Conservation (phyloP, 1,139 yeast genomes). For the Saccharomyces hybrid region DNA sequence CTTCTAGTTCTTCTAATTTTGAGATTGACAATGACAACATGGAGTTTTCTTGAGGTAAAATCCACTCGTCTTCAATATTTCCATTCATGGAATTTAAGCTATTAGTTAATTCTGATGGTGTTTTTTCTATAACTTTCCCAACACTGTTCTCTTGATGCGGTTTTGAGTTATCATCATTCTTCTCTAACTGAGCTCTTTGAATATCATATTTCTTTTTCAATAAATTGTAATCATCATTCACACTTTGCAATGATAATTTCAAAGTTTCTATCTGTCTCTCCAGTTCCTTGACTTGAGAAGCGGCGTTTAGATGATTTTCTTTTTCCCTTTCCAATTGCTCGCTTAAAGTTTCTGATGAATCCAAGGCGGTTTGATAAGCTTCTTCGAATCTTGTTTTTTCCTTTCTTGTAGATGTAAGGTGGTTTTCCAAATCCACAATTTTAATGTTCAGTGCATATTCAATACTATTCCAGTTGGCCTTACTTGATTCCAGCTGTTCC, state of each 20-base stretch:
- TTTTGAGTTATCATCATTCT: constrained; percentile 8
- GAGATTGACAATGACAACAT: not conserved
- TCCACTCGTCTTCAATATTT: constrained; percentile 14
- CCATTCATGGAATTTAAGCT: not conserved
- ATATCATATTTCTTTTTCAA: constrained; percentile 24
- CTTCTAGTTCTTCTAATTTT: not conserved
- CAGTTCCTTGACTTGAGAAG: not conserved
- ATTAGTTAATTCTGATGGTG: not conserved
- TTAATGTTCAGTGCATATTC: constrained; percentile 47
- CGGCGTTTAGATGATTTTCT: not conserved
- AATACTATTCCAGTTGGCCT: constrained; percentile 57
- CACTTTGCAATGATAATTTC: constrained; percentile 7
- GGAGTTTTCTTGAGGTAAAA: constrained; percentile 5
- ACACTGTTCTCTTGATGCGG: not conserved
- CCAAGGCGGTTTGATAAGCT: not conserved
- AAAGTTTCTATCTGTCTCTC: constrained; percentile 6
- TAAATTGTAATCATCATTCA: constrained; percentile 23
- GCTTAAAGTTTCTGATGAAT: not conserved
- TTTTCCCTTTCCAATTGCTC: constrained; percentile 1
- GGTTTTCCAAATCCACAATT: constrained; percentile 38
- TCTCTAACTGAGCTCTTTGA: constrained; percentile 22
- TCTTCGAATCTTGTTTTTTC: constrained; percentile 7
- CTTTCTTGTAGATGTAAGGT: constrained; percentile 18
- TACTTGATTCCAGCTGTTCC: constrained; percentile 39
- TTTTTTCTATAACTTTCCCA: not conserved